Base-by-base conservation (phyloP, 257 asterid species). In the Prunella vulgaris region DNA sequence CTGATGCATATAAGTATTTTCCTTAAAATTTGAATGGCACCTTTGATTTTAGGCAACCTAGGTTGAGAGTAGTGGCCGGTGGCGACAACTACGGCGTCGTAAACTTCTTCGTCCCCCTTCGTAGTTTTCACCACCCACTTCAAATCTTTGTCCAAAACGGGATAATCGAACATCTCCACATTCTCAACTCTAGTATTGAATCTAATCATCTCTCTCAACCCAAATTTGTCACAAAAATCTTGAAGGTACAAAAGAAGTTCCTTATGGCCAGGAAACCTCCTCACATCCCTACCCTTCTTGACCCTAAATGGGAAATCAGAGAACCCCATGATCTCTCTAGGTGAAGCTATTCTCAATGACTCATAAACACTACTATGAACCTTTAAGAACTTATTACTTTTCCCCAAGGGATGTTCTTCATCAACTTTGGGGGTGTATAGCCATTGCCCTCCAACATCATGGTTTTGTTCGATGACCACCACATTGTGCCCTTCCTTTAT, bases 381-480 rank as follows among this genome's bases (percentile, higher is more conserved):
- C 32, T 75, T 88, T 14, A 70, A 54, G 25, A 71, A 9, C 18
- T 7, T 35, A 8, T 21, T 40, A 15, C 14, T 64, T 21, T 32
- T 78, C 1, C 93, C 90, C 60, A 92, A 59, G 14, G 88, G 87
- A 54, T 79, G 79, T 35, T 88, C 90, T 14, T 60, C 80, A 49
- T 85, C 93, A 32, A 88, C 81, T 13, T 65, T 78, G 1, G 95
- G 87, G 8, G 85, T 73, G 60, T 90, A 93, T 0, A 93, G 81
- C 98, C 98, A 90, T 70, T 90, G 97, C 30, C 98, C 97, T 83
- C 98, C 98, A 32, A 93, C 76, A 0, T 90, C 97, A 35, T 86
- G 83, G 75, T 78, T 86, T 75, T 93, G 92, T 61, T 93, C 97
- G 24, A 90, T 75, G n/a, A 93, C 93, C 64, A 86, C 88, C 76